A percentile compares a stretch with the other conserved stretches of the same genome.
phyloP scores from a whole-genome alignment of 768 basidiomycete species.

The Mycena vitilis region DNA sequence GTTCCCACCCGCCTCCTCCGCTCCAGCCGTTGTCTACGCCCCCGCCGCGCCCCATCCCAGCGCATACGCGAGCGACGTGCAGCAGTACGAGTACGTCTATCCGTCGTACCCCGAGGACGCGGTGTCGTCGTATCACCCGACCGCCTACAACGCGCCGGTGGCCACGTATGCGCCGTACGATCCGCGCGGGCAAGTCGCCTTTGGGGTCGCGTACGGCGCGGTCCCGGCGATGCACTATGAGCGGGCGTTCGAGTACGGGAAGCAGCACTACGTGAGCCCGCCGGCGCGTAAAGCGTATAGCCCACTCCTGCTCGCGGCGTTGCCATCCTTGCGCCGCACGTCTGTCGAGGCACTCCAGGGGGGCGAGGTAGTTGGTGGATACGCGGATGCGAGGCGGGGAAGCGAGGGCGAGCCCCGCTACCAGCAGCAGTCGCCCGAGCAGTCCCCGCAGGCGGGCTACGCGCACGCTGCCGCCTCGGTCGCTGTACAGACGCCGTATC shows the following conservation, averaged over 20 bases:
- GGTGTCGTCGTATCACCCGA: too few relatives aligned
- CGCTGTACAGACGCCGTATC: neutral
- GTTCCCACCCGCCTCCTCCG: neutral
- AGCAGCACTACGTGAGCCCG: neutral
- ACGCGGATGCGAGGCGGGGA: too few relatives aligned
- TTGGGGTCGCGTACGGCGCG: neutral
- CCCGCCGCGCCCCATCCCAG: neutral
- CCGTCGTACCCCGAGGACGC: too few relatives aligned
- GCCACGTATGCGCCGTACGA: neutral
- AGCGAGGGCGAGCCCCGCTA: neutral
- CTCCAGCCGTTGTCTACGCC: neutral
- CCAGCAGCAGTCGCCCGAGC: neutral
- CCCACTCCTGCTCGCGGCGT: neutral
- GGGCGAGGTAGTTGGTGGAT: neutral
- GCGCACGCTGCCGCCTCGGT: neutral
- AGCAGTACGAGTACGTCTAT: neutral
- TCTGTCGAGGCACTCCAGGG: neutral
- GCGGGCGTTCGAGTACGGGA: neutral
- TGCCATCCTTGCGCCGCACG: constrained; percentile 4
- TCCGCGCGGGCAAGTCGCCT: neutral
- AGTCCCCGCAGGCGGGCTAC: neutral
- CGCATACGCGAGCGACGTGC: neutral
- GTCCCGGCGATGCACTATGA: constrained; percentile 4
- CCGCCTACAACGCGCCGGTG: neutral
- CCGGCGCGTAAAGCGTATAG: neutral